phyloP scores from a whole-genome alignment of 768 basidiomycete species.

The Lactarius hengduanensis region DNA sequence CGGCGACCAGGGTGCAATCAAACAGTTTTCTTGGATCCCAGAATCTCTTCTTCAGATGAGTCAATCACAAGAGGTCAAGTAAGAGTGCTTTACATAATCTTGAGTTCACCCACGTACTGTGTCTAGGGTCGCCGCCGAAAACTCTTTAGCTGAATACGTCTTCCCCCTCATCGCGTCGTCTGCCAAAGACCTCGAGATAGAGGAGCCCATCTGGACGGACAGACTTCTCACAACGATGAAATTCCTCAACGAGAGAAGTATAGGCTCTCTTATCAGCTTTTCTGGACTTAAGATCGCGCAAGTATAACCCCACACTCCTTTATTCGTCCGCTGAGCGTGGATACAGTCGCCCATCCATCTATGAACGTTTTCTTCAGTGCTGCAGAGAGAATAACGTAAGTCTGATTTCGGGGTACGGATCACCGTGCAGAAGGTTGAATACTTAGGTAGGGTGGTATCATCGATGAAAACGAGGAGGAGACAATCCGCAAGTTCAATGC shows the following conservation, averaged over 20 bases:
- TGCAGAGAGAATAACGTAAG: slow-evolving; percentile 85
- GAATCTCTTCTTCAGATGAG: slow-evolving; percentile 61
- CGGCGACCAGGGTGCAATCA: slow-evolving; percentile 65
- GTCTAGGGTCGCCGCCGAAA: slow-evolving; percentile 58
- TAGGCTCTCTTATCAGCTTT: slow-evolving; percentile 56
- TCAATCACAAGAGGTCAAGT: slow-evolving; percentile 60
- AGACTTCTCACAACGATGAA: slow-evolving; percentile 70
- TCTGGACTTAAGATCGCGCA: slow-evolving; percentile 64
- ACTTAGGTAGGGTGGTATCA: slow-evolving; percentile 74
- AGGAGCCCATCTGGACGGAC: slow-evolving; percentile 86
- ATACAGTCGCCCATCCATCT: slow-evolving; percentile 63
- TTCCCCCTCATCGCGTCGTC: slow-evolving; percentile 67
- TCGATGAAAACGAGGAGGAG: slow-evolving; percentile 76
- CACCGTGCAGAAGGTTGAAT: slow-evolving; percentile 10
- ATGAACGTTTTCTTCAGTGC: slow-evolving; percentile 64
- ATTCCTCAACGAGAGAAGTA: slow-evolving; percentile 57
- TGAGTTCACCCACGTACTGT: not conserved
- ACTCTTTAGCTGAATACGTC: slow-evolving; percentile 69
- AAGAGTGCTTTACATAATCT: slow-evolving; percentile 24
- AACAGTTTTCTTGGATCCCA: slow-evolving; percentile 94
- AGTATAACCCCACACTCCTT: slow-evolving; percentile 32
- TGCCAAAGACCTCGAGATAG: slow-evolving; percentile 52
- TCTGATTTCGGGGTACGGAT: slow-evolving; percentile 21
- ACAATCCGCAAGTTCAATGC: slow-evolving; percentile 54
- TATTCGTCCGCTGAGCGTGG: slow-evolving; percentile 9